Percentiles rank a stretch among this genome's conserved stretches.
phyloP scores from a whole-genome alignment of 2,329 filamentous ascomycete genomes.

The Fusarium algeriense region DNA sequence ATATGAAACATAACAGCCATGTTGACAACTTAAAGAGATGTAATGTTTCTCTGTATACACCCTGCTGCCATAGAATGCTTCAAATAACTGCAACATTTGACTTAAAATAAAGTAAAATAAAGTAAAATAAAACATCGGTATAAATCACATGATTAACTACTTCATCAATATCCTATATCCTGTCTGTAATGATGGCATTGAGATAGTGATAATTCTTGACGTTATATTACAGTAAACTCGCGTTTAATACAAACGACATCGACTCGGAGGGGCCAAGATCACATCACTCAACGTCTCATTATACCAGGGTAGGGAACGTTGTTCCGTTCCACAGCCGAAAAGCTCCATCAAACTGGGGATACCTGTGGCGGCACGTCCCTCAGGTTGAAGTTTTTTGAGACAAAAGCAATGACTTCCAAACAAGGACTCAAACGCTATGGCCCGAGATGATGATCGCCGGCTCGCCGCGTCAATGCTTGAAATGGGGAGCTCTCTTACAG shows the following conservation, averaged over 20 bases:
- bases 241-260: not conserved
- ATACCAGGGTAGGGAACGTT: conserved; percentile 2
- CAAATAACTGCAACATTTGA: no score
- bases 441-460: conserved; percentile 37
- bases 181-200: not conserved
- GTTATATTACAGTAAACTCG: no score
- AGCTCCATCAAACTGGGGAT: conserved; percentile 11
- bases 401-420: conserved; percentile 16
- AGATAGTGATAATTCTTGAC: not conserved
- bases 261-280: not conserved
- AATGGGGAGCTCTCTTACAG: conserved; percentile 9
- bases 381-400: not conserved
- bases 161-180: no score
- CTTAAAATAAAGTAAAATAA: no score
- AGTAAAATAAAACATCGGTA: no score
- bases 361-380: conserved; percentile 1
- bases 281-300: not conserved
- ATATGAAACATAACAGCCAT: no score
- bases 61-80: no score
- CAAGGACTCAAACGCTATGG: conserved; percentile 19
- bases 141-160: no score
- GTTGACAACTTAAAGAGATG: no score
- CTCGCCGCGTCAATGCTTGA: conserved; percentile 26
- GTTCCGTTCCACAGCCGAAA: conserved; percentile 24
- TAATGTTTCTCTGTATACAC: no score